These are phyloP conservation scores for Truncatella angustata DNA, from an alignment of 2,329 filamentous ascomycete genomes.

Conservation along the genomic window DNA sequence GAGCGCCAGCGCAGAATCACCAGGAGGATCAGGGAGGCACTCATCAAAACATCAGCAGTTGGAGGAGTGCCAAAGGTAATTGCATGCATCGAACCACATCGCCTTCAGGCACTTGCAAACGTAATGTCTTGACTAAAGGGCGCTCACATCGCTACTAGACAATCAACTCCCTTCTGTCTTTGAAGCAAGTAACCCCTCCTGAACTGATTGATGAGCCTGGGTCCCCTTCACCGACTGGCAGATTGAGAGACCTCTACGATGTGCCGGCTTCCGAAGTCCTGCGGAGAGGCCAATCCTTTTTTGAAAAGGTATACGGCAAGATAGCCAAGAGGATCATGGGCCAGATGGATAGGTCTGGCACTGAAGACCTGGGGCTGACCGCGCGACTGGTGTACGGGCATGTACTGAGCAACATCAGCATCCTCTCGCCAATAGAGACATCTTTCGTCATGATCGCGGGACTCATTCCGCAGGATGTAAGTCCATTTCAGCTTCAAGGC, in stretches of 20 bases:
- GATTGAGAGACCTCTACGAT: constrained; percentile 36
- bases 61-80: constrained; percentile 49
- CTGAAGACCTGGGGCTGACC: constrained; percentile 46
- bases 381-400: constrained; percentile 49
- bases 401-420: constrained; percentile 43
- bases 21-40: constrained; percentile 45
- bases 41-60: constrained; percentile 47
- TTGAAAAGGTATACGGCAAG: constrained; percentile 48
- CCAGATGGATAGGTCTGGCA: constrained; percentile 47
- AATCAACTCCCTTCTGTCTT: constrained; percentile 45
- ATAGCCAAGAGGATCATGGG: constrained; percentile 45
- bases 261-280: constrained; percentile 34
- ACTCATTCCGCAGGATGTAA: constrained; percentile 50
- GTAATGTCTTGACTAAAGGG: neutral
- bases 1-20: constrained; percentile 42
- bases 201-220: constrained; percentile 38
- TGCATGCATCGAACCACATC: neutral
- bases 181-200: constrained; percentile 41
- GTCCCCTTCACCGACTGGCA: constrained; percentile 35
- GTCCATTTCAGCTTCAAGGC: constrained; percentile 13
- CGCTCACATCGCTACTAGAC: constrained; percentile 27
- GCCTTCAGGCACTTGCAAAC: neutral
- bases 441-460: constrained; percentile 51
- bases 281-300: constrained; percentile 43
- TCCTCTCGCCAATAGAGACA: constrained; percentile 45